phyloP scores from a whole-genome alignment of 495 filamentous ascomycete genomes.

The Talaromyces stipitatus region DNA sequence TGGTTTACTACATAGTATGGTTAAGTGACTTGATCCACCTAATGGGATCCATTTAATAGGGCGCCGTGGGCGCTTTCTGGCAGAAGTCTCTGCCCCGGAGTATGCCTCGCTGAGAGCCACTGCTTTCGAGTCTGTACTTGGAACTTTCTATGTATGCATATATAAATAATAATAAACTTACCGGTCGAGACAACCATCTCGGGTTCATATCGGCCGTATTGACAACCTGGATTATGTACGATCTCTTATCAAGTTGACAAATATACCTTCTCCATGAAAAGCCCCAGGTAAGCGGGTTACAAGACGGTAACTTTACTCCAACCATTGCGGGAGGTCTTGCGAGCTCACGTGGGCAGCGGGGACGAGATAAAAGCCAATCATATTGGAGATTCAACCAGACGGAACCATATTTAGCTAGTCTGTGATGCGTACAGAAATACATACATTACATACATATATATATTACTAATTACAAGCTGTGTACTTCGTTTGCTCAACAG shows the following conservation, averaged over 20 bases:
- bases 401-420: background rate
- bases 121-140: background rate
- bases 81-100: background rate
- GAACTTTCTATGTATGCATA: too few species aligned
- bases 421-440: background rate
- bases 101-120: background rate
- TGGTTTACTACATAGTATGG: background rate
- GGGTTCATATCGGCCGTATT: background rate
- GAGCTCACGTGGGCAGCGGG: background rate
- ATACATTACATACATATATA: background rate
- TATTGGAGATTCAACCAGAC: background rate
- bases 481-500: background rate
- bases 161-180: too few species aligned
- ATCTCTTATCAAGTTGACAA: background rate
- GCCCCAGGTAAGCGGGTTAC: background rate
- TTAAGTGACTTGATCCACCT: background rate
- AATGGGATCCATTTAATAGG: background rate
- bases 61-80: background rate
- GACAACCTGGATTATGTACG: too few species aligned
- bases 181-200: background rate
- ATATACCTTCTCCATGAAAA: background rate
- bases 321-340: background rate
- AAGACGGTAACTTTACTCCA: background rate
- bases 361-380: background rate
- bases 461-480: background rate